These are phyloP conservation scores for Phytophthora fragariae DNA, from an alignment of 352 stramenopile species.

Conservation along the genomic window DNA sequence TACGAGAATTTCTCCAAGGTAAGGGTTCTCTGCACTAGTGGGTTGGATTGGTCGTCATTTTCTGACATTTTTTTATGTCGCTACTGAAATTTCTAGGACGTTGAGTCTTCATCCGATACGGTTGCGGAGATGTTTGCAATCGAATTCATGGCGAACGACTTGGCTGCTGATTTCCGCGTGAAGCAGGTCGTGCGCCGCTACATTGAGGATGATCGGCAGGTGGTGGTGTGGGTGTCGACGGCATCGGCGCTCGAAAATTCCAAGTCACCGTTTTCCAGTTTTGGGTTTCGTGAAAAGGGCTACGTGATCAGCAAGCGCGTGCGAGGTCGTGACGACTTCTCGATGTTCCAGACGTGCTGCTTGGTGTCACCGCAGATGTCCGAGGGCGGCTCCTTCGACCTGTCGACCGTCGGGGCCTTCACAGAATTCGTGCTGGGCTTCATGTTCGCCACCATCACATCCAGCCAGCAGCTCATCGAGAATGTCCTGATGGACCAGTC, in stretches of 20 bases:
- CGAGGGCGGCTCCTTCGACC: constrained; percentile 33
- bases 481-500: constrained; percentile 50
- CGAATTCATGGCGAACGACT: constrained; percentile 43
- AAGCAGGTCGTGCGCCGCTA: constrained; percentile 50
- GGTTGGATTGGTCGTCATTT: background rate
- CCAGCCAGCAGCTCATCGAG: constrained; percentile 48
- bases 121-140: constrained; percentile 48
- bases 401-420: constrained; percentile 39
- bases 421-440: constrained; percentile 49
- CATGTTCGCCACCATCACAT: constrained; percentile 43
- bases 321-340: constrained; percentile 32
- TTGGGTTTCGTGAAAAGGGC: constrained; percentile 50
- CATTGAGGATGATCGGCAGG: constrained; percentile 40
- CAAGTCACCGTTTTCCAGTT: constrained; percentile 40
- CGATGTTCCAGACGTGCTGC: constrained; percentile 49
- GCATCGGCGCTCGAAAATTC: constrained; percentile 48
- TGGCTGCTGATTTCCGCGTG: constrained; percentile 41
- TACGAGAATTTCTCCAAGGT: constrained; percentile 54
- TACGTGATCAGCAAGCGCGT: constrained; percentile 53
- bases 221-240: constrained; percentile 52
- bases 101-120: constrained; percentile 48
- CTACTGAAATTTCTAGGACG: constrained; percentile 21
- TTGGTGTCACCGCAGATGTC: constrained; percentile 44
- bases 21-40: background rate
- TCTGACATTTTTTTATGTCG: background rate